A percentile compares a stretch with the other conserved stretches of the same genome.
These are phyloP conservation scores for Oryza officinalis DNA, from an alignment of 176 grass and related monocot species.

Conservation along the genomic window DNA sequence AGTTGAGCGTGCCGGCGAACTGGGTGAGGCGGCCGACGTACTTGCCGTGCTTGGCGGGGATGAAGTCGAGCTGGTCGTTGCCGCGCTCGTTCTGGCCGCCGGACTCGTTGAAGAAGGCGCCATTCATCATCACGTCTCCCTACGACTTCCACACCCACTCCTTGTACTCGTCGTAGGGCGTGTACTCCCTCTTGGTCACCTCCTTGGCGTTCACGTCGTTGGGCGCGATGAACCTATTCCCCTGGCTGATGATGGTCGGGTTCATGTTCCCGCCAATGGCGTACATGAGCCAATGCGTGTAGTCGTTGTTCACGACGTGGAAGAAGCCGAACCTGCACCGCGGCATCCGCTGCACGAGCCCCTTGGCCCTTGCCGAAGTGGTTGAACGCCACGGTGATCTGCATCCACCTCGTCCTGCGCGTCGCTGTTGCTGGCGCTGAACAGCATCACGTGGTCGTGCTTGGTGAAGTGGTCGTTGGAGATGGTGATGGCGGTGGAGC, in stretches of 20 bases:
- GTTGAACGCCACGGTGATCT: constrained; percentile 78
- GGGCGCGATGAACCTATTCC: constrained; percentile 66
- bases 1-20: constrained; percentile 52
- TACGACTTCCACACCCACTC: constrained; percentile 88
- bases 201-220: constrained; percentile 48
- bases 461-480: constrained; percentile 74
- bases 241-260: constrained; percentile 93
- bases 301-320: constrained; percentile 91
- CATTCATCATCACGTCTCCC: constrained; percentile 61
- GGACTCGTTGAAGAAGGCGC: constrained; percentile 81
- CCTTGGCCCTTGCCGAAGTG: constrained; percentile 75
- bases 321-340: constrained; percentile 72
- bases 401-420: constrained; percentile 54
- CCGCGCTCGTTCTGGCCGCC: constrained; percentile 30
- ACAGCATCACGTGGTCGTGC: constrained; percentile 66
- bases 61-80: constrained; percentile 48
- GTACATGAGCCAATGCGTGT: constrained; percentile 89
- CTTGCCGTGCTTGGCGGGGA: constrained; percentile 58
- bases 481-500: constrained; percentile 70
- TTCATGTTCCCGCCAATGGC: constrained; percentile 71
- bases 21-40: constrained; percentile 50
- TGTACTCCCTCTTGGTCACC: constrained; percentile 79
- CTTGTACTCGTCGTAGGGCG: constrained; percentile 50
- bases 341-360: constrained; percentile 87
- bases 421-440: constrained; percentile 49